Evolutionary conservation across 1,139 yeast genomes (phyloP).

Genomic region (Candida smagusa): DNA sequence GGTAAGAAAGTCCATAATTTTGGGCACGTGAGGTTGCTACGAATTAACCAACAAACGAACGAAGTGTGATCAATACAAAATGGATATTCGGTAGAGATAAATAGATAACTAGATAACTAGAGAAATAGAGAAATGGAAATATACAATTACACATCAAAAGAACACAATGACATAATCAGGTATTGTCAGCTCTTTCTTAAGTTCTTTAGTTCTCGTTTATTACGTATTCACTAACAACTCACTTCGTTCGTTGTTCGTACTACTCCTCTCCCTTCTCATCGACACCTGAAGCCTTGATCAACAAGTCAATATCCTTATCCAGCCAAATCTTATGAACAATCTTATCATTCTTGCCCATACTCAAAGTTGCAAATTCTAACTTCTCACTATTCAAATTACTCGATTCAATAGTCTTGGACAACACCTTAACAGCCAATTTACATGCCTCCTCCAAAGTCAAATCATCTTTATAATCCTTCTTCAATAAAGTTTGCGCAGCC

Average conservation of each 20-base stretch:
- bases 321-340: conserved; percentile 74
- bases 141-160: too few relatives aligned
- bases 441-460: conserved; percentile 75
- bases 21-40: too few relatives aligned
- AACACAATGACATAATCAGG: too few relatives aligned
- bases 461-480: conserved; percentile 91
- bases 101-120: too few relatives aligned
- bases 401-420: conserved; percentile 92
- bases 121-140: too few relatives aligned
- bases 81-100: too few relatives aligned
- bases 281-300: conserved; percentile 74
- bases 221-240: too few relatives aligned
- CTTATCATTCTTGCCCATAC: conserved; percentile 50
- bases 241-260: background rate
- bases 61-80: too few relatives aligned
- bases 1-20: conserved; percentile 14
- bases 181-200: too few relatives aligned
- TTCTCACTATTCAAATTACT: conserved; percentile 83
- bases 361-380: conserved; percentile 79
- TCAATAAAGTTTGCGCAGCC: conserved; percentile 91
- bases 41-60: too few relatives aligned
- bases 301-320: conserved; percentile 69
- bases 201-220: too few relatives aligned
- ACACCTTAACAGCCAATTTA: conserved; percentile 84
- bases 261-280: conserved; percentile 31